Percentiles rank a stretch among this genome's conserved stretches.
Evolutionary conservation across 148 eudicot species (phyloP).

Genomic region (Simmondsia chinensis): DNA sequence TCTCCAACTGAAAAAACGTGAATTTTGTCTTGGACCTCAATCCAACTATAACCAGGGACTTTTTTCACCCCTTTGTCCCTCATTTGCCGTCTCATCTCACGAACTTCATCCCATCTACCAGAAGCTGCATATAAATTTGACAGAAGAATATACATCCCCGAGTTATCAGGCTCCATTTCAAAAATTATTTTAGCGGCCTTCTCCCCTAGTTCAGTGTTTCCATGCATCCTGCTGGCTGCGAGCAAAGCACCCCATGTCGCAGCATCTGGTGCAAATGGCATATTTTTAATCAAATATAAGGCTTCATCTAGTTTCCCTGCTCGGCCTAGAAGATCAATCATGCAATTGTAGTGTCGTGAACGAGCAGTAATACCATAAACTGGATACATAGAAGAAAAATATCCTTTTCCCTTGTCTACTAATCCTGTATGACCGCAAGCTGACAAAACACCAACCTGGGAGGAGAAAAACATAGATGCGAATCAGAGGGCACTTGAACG

Average conservation of each 20-base stretch:
- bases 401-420: constrained; percentile 30
- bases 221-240: constrained; percentile 36
- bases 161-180: constrained; percentile 33
- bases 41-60: constrained; percentile 44
- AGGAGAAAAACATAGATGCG: not conserved
- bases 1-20: constrained; percentile 39
- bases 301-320: constrained; percentile 39
- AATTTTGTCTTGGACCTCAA: constrained; percentile 40
- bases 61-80: constrained; percentile 31
- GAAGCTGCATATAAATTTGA: constrained; percentile 43
- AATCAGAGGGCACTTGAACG: no score
- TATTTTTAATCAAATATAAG: constrained; percentile 18
- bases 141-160: constrained; percentile 41
- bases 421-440: constrained; percentile 43
- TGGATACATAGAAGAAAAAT: constrained; percentile 25
- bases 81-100: constrained; percentile 33
- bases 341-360: constrained; percentile 33
- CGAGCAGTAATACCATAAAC: constrained; percentile 29
- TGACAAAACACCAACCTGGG: constrained; percentile 36
- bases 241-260: constrained; percentile 48
- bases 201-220: constrained; percentile 34
- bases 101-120: constrained; percentile 36
- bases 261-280: constrained; percentile 46
- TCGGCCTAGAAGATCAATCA: constrained; percentile 42
- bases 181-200: constrained; percentile 37